Evolutionary conservation across 371 early-diverging fungal species (phyloP).

Genomic region (Apophysomyces ossiformis): DNA sequence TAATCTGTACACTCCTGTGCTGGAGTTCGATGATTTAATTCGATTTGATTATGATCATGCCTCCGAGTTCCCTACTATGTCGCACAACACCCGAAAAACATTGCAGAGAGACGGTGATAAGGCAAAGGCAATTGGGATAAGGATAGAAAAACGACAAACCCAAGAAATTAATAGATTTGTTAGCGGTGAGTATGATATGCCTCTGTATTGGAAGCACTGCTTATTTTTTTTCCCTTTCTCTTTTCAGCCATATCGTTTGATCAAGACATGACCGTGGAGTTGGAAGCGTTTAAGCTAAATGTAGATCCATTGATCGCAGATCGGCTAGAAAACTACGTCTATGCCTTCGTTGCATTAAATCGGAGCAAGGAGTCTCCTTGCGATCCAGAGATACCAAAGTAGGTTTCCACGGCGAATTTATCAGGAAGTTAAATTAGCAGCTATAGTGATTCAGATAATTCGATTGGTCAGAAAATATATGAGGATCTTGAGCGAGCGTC

Average conservation of each 20-base stretch:
- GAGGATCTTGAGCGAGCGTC: conserved; percentile 29
- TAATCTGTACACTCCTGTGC: conserved; percentile 33
- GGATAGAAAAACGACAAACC: conserved; percentile 36
- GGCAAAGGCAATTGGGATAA: conserved; percentile 22
- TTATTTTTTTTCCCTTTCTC: not conserved
- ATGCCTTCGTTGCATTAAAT: conserved; percentile 17
- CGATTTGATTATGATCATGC: conserved; percentile 26
- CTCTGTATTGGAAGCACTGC: not conserved
- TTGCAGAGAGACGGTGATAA: not conserved
- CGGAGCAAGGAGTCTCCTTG: not conserved
- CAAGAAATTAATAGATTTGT: conserved; percentile 24
- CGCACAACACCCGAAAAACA: not conserved
- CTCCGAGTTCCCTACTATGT: conserved; percentile 25
- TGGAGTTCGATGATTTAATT: conserved; percentile 42
- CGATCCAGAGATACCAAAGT: not conserved
- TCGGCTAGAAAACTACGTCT: conserved; percentile 52
- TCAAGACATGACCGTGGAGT: conserved; percentile 51
- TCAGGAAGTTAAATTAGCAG: too few relatives aligned
- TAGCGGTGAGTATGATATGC: conserved; percentile 17
- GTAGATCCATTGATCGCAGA: conserved; percentile 54
- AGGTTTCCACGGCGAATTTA: not conserved
- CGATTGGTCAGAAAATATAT: conserved; percentile 27
- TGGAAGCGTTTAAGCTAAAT: conserved; percentile 54
- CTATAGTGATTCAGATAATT: conserved; percentile 15
- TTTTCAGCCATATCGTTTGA: conserved; percentile 29